These are phyloP conservation scores for Zoysia pacifica DNA, from an alignment of 176 grass and related monocot species.

Conservation along the genomic window DNA sequence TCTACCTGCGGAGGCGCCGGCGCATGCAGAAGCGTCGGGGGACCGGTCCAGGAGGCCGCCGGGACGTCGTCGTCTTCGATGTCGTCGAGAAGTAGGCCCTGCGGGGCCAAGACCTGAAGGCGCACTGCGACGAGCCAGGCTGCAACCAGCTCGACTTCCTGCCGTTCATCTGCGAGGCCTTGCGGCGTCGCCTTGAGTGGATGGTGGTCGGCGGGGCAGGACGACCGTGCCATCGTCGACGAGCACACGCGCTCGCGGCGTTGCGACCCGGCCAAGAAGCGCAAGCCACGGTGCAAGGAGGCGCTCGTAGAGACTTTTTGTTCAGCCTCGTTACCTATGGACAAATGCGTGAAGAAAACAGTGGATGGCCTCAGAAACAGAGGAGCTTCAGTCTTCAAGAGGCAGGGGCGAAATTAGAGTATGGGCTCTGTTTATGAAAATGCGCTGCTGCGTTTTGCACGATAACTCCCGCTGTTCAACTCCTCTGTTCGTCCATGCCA, in stretches of 20 bases:
- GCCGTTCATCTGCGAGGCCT: slow-evolving; percentile 64
- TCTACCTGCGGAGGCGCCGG: slow-evolving; percentile 42
- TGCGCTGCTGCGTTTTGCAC: too few species aligned
- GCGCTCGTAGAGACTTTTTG: slow-evolving; percentile 24
- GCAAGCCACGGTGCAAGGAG: slow-evolving; percentile 68
- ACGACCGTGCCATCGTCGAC: slow-evolving; percentile 18
- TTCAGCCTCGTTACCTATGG: too few species aligned
- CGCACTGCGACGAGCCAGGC: slow-evolving; percentile 64
- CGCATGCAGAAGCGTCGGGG: slow-evolving; percentile 10
- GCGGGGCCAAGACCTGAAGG: slow-evolving; percentile 35
- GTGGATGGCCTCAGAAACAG: too few species aligned
- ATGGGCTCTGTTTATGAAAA: too few species aligned
- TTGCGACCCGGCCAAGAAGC: slow-evolving; percentile 68
- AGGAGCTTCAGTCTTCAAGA: too few species aligned
- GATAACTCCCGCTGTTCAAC: too few species aligned
- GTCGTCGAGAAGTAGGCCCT: slow-evolving; percentile 15
- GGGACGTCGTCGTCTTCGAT: slow-evolving; percentile 14
- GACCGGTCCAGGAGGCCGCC: background rate
- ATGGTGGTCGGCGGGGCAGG: slow-evolving; percentile 38
- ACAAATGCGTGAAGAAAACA: too few species aligned
- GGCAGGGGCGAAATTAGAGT: too few species aligned
- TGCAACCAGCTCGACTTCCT: slow-evolving; percentile 91
- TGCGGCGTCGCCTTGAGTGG: slow-evolving; percentile 76
- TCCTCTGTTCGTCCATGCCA: too few species aligned
- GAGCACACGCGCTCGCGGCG: slow-evolving; percentile 47